A percentile compares a stretch with the other conserved stretches of the same genome.
These are phyloP conservation scores for Penicillium sp. DNA, from an alignment of 2,329 filamentous ascomycete species.

Conservation along the genomic window DNA sequence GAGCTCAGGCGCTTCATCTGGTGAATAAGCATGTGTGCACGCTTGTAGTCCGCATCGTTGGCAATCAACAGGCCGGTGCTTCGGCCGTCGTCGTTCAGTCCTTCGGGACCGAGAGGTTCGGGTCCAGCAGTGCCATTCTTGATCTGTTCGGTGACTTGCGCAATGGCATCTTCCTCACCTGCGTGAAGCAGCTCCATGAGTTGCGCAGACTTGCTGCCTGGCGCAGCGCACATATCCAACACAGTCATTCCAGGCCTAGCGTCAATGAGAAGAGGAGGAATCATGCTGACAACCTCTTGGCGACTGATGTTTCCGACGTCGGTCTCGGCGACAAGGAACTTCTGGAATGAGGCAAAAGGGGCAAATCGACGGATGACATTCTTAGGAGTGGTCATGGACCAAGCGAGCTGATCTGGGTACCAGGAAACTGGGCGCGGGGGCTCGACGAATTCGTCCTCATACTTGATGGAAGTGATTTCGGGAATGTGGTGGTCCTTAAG, in stretches of 20 bases:
- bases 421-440: constrained; percentile 79
- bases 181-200: constrained; percentile 89
- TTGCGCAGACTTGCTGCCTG: constrained; percentile 95
- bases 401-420: constrained; percentile 94
- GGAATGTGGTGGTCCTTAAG: constrained; percentile 87
- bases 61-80: constrained; percentile 90
- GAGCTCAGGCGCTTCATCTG: constrained; percentile 97
- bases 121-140: constrained; percentile 60
- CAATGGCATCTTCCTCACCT: constrained; percentile 84
- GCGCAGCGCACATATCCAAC: constrained; percentile 92
- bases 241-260: constrained; percentile 88
- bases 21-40: constrained; percentile 94
- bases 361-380: constrained; percentile 90
- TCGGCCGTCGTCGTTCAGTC: constrained; percentile 71
- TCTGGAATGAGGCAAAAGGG: constrained; percentile 93
- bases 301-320: constrained; percentile 95
- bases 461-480: constrained; percentile 78
- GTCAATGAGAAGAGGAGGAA: constrained; percentile 90
- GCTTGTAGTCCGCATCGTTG: constrained; percentile 95
- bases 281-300: constrained; percentile 98
- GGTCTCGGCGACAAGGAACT: constrained; percentile 95
- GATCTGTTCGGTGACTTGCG: constrained; percentile 65
- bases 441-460: constrained; percentile 78
- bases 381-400: constrained; percentile 98
- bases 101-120: constrained; percentile 49